Base-by-base conservation (phyloP, 176 grass and related monocot species). In the Thinopyrum elongatum region DNA sequence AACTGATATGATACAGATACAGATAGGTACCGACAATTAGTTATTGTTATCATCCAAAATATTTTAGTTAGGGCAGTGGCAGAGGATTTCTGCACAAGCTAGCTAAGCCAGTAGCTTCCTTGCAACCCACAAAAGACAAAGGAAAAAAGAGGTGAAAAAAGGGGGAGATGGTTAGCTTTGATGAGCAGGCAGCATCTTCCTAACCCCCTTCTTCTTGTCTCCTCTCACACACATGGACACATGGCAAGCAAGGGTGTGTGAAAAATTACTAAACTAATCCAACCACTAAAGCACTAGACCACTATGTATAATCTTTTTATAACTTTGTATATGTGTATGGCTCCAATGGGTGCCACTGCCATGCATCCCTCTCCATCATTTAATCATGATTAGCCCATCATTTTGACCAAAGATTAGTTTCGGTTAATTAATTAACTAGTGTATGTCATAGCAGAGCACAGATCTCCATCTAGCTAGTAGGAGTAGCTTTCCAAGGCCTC, bases 91-190 rank as follows among this genome's bases (percentile, higher is more conserved):
- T n/a, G 44, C 39, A 47, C 33, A 33, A 3, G 41, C 53, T 58
- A 58, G 19, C 17, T 21, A 57, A 29, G 41, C 27, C 61, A 60
- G 13, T 9, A 84, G 62, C 63, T 93, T 85, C 78, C 82, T 90
- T 90, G 79, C 55, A 83, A 80, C 6, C 70, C 78, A 86, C 86
- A 90, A 90, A 93, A 92, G 80, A 92, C 83, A 89, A 83, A 67
- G n/a, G 16, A n/a, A n/a, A 15, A 89, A 88, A 76, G 81, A 58
- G 71, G n/a, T 16, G 42, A 76, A 67, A n/a, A 85, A 49, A 16
- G 44, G n/a, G 26, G 55, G 49, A 3, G 30, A 35, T 57, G 55
- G 34, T 31, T 86, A 86, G 28, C 80, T 89, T 88, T 83, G 83
- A 75, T 83, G 72, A 17, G 65, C 74, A 83, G 90, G 64, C 73